Evolutionary conservation across 176 grass and related monocot genomes (phyloP).

Genomic region (Musa beccarii): DNA sequence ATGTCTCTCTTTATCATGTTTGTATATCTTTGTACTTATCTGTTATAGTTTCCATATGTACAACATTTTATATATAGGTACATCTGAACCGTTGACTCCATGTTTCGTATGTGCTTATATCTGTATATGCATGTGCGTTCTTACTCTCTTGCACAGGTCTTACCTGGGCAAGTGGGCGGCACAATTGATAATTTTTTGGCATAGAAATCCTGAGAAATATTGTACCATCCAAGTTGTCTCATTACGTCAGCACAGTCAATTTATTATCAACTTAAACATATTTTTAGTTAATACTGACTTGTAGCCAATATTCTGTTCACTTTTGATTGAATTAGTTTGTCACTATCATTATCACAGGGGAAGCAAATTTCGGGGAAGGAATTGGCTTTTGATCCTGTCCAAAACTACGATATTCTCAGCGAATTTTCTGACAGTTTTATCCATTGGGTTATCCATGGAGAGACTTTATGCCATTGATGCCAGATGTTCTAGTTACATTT

Average conservation of each 20-base stretch:
- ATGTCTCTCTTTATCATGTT: not conserved
- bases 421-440: slow-evolving; percentile 19
- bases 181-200: too few species aligned
- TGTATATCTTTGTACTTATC: not conserved
- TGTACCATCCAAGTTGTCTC: too few species aligned
- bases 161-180: too few species aligned
- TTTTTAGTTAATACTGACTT: not conserved
- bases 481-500: not conserved
- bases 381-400: not conserved
- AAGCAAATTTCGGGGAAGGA: not conserved
- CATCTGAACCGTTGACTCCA: too few species aligned
- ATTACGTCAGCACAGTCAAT: too few species aligned
- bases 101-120: too few species aligned
- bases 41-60: not conserved
- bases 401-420: not conserved
- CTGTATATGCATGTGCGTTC: too few species aligned
- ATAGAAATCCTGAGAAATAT: too few species aligned
- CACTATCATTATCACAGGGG: not conserved
- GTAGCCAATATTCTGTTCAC: too few species aligned
- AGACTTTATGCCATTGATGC: slow-evolving; percentile 7
- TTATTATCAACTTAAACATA: too few species aligned
- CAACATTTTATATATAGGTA: not conserved
- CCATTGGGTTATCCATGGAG: slow-evolving; percentile 7
- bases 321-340: not conserved
- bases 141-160: too few species aligned